Percentiles rank a stretch among this genome's conserved stretches.
Conservation (phyloP, 2,329 filamentous ascomycete genomes). For the Biscogniauxia sp. region DNA sequence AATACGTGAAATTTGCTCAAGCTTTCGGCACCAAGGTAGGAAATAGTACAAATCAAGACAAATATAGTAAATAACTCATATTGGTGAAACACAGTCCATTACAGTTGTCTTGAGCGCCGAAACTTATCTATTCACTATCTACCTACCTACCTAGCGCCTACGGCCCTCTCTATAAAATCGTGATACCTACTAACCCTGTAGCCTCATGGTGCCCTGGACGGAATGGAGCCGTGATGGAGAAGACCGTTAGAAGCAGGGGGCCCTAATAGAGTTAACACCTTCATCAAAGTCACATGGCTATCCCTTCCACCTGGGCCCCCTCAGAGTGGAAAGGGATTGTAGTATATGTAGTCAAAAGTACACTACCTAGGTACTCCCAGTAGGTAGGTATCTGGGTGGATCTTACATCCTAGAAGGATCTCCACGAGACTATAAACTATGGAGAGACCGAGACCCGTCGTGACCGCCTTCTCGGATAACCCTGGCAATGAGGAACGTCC, state of each 20-base stretch:
- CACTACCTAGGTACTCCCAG: no score
- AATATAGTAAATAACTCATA: neutral
- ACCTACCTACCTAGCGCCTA: neutral
- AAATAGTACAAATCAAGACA: no score
- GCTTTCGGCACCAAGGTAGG: no score
- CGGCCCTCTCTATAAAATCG: neutral
- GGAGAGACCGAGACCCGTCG: neutral
- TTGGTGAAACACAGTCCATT: neutral
- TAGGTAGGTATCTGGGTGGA: no score
- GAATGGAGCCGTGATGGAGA: neutral
- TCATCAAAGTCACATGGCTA: neutral
- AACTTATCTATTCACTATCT: neutral
- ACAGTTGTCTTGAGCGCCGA: neutral
- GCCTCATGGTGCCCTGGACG: neutral
- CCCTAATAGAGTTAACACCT: neutral
- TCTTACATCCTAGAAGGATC: neutral
- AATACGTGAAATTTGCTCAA: no score
- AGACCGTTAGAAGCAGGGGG: no score
- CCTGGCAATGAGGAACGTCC: neutral
- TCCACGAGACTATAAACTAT: neutral
- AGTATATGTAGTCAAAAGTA: no score
- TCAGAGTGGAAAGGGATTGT: neutral
- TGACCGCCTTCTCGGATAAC: neutral
- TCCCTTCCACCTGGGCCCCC: neutral
- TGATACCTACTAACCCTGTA: neutral